Conservation (phyloP, 768 basidiomycete species). For the Crucibulum laeve region DNA sequence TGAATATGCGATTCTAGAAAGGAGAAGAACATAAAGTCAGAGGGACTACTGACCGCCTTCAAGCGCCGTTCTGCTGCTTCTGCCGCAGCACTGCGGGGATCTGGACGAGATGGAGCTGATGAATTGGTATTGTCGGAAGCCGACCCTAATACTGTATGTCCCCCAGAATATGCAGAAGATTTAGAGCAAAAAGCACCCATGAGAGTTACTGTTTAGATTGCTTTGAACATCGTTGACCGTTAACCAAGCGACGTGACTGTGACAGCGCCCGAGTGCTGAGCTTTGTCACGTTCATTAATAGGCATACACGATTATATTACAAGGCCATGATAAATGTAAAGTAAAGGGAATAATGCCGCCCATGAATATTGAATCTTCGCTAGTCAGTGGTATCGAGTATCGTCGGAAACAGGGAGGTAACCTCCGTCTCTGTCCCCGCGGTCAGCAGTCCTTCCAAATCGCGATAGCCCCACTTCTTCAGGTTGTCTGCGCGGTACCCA, state of each 20-base stretch:
- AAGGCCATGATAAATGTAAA: neutral
- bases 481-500: constrained; percentile 52
- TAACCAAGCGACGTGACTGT: too few relatives aligned
- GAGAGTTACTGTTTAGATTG: neutral
- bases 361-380: constrained; percentile 12
- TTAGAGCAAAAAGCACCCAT: constrained; percentile 65
- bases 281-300: too few relatives aligned
- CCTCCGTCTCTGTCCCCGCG: constrained; percentile 32
- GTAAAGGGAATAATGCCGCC: neutral
- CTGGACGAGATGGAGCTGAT: constrained; percentile 21
- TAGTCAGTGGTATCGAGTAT: constrained; percentile 7
- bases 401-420: constrained; percentile 39
- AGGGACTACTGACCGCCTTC: constrained; percentile 41
- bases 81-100: constrained; percentile 54
- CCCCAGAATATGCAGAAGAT: constrained; percentile 35
- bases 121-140: constrained; percentile 24
- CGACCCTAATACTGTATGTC: constrained; percentile 45
- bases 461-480: constrained; percentile 38
- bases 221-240: neutral
- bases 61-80: constrained; percentile 59
- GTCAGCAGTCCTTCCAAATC: constrained; percentile 42
- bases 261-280: too few relatives aligned
- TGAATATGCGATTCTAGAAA: constrained; percentile 20
- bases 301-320: too few relatives aligned
- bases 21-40: constrained; percentile 3